These are phyloP conservation scores for Podospora australis DNA, from an alignment of 495 filamentous ascomycete species.

Conservation along the genomic window DNA sequence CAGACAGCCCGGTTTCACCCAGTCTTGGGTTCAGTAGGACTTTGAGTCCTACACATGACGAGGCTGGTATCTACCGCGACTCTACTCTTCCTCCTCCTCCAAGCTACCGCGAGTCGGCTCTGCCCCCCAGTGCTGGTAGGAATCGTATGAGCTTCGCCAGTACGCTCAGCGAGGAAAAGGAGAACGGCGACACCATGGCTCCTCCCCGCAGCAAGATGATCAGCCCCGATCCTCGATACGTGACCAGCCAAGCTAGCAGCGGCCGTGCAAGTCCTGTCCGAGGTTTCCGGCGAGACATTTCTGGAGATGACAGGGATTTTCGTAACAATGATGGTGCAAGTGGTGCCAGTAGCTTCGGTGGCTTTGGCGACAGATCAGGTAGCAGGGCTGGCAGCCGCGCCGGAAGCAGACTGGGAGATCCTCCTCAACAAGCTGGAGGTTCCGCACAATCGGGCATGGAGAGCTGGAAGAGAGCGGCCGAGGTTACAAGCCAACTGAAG, in stretches of 20 bases:
- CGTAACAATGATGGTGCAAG: conserved; percentile 13
- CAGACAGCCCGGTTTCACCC: conserved; percentile 36
- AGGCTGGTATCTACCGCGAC: conserved; percentile 52
- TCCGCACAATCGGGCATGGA: conserved; percentile 59
- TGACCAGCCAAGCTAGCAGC: conserved; percentile 44
- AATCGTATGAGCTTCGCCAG: conserved; percentile 63
- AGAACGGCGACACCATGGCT: conserved; percentile 52
- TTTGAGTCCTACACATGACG: conserved; percentile 41
- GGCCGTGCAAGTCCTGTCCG: conserved; percentile 50
- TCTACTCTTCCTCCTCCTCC: conserved; percentile 34
- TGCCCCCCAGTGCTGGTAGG: conserved; percentile 26
- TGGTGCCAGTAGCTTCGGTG: conserved; percentile 18
- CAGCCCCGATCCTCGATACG: conserved; percentile 46
- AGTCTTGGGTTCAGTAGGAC: conserved; percentile 25
- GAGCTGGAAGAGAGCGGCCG: conserved; percentile 97
- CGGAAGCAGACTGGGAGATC: conserved; percentile 32
- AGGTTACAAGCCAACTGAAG: conserved; percentile 96
- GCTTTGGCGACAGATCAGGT: conserved; percentile 26
- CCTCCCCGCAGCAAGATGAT: conserved; percentile 45
- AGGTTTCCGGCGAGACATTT: conserved; percentile 30
- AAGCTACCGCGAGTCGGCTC: conserved; percentile 50
- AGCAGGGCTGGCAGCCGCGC: conserved; percentile 38
- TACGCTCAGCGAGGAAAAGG: conserved; percentile 76
- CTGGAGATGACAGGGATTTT: conserved; percentile 22
- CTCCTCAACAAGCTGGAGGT: conserved; percentile 23